Percentiles rank a stretch among this genome's conserved stretches.
phyloP scores from a whole-genome alignment of 2,329 filamentous ascomycete species.

The Scortechinia acanthostroma region DNA sequence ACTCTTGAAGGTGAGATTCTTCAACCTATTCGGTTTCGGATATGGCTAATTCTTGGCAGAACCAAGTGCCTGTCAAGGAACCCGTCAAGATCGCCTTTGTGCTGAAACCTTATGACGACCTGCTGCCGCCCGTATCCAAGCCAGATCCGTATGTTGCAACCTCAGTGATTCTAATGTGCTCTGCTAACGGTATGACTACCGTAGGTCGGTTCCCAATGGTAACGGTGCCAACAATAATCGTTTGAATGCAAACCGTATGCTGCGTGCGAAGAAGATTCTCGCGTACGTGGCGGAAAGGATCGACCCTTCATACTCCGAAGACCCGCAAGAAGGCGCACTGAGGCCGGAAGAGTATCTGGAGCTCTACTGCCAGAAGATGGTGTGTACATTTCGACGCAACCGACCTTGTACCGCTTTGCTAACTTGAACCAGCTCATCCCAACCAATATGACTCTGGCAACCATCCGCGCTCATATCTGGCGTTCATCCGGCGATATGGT shows the following conservation, averaged over 20 bases:
- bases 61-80: slow-evolving; percentile 79
- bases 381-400: slow-evolving; percentile 29
- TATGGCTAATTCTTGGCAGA: slow-evolving; percentile 41
- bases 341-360: slow-evolving; percentile 90
- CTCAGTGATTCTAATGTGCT: neutral
- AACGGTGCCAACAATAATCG: slow-evolving; percentile 60
- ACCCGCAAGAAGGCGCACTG: slow-evolving; percentile 49
- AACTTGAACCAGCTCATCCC: slow-evolving; percentile 50
- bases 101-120: slow-evolving; percentile 72
- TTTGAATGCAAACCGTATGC: slow-evolving; percentile 92
- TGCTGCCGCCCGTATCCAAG: slow-evolving; percentile 67
- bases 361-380: slow-evolving; percentile 87
- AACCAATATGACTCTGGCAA: slow-evolving; percentile 85
- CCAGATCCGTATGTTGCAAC: slow-evolving; percentile 51
- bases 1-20: slow-evolving; percentile 52
- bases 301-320: slow-evolving; percentile 57
- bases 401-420: slow-evolving; percentile 8
- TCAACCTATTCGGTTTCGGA: slow-evolving; percentile 6
- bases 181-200: neutral
- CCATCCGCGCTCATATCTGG: slow-evolving; percentile 86
- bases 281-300: slow-evolving; percentile 88
- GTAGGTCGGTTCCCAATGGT: neutral
- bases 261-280: slow-evolving; percentile 88
- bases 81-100: slow-evolving; percentile 93
- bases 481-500: slow-evolving; percentile 89